These are phyloP conservation scores for Suillus occidentalis DNA, from an alignment of 768 basidiomycete genomes.

Conservation along the genomic window DNA sequence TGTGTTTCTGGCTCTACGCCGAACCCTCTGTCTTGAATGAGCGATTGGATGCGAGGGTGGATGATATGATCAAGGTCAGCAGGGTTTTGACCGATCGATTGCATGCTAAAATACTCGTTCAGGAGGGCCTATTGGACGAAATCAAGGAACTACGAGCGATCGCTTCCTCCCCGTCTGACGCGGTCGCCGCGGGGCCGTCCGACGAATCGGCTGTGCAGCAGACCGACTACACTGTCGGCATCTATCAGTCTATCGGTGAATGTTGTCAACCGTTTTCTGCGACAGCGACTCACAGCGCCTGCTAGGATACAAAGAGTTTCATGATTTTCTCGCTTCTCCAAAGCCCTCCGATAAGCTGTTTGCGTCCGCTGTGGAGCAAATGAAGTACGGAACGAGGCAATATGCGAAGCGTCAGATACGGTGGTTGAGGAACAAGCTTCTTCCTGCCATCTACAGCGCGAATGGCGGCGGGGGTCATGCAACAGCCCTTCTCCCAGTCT, in stretches of 20 bases:
- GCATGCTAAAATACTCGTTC: constrained; percentile 12
- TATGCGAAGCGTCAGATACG: constrained; percentile 90
- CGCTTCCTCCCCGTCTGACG: constrained; percentile 10
- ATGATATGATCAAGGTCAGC: constrained; percentile 83
- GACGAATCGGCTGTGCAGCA: constrained; percentile 12
- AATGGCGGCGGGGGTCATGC: constrained; percentile 26
- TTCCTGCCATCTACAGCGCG: constrained; percentile 64
- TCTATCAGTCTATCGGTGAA: constrained; percentile 92
- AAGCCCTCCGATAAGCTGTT: constrained; percentile 44
- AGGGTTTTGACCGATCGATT: not conserved
- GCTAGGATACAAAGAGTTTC: constrained; percentile 91
- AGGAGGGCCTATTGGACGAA: constrained; percentile 84
- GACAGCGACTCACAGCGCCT: constrained; percentile 11
- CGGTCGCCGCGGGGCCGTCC: not conserved
- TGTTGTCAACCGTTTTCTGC: constrained; percentile 1
- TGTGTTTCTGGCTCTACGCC: constrained; percentile 92
- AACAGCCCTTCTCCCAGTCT: constrained; percentile 38
- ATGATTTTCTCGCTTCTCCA: constrained; percentile 54
- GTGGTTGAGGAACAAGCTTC: constrained; percentile 89
- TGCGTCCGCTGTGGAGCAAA: constrained; percentile 61
- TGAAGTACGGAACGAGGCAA: constrained; percentile 85
- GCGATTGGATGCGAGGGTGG: constrained; percentile 78
- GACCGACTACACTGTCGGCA: constrained; percentile 74
- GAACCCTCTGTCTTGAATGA: constrained; percentile 58
- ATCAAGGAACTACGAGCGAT: constrained; percentile 52